Evolutionary conservation across 768 basidiomycete species (phyloP), one percentile per base, ranked within the genome.

Genomic region (Amanita polypyramis): DNA sequence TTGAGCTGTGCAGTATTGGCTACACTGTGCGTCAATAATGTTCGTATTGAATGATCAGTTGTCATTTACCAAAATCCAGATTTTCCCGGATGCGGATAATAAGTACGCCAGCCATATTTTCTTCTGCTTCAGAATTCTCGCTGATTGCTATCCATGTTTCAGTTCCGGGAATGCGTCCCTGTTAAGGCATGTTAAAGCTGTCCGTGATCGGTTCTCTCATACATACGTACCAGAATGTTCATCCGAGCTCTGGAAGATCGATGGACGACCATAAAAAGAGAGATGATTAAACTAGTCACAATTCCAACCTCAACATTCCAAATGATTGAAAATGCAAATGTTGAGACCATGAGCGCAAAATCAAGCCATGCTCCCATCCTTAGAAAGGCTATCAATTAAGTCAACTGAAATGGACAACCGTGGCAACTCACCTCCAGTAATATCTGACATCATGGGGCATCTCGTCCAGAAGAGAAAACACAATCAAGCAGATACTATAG

Each of bases 1-100:
- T 97, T 97, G 17, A 99, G 68, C 58, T 94, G 92, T 30, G 92
- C 87, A 17, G 94, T 94, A 60, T 99, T 99, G 10, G 95, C 93
- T 87, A 43, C 36, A n/a, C 25, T 19, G 33, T 17, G 21, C 33
- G 33, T 43, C 19, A 43, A 21, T 23, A 12, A 8, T n/a, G 30
- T 21, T 29, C 12, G 29, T 39, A 3, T n/a, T 6, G n/a, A 43
- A 15, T 25, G 12, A 19, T 12, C 7, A 5, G 15, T 11, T 12
- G 21, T 9, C 5, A 64, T 78, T 4, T 52, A 88, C 87, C 89
- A 55, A 99, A 99, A 59, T 91, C 88, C 21, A 99, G 70, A 58
- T 79, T 86, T 65, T 98, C 95, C 25, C 91, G 70, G 46, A 99
- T 85, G 19, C 92, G 75, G 5, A 97, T 75, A 41, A 99, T 94